Evolutionary conservation across 805 yeast genomes (phyloP).

Genomic region (Cyberlindnera meyerae): DNA sequence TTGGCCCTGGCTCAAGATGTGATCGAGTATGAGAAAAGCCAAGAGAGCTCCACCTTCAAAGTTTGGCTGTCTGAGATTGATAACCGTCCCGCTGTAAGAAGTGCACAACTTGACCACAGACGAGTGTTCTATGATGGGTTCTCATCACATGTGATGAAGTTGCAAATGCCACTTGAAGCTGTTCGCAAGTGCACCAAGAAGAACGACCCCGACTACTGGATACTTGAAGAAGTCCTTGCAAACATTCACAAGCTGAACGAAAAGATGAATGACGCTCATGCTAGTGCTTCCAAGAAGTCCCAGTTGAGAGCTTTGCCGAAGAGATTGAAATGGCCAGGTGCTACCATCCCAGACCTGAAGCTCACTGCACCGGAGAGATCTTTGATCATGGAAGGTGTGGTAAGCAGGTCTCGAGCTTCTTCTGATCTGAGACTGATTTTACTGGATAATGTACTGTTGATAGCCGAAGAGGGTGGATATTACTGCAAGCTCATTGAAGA

Average conservation of each 20-base stretch:
- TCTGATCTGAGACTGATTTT: too few relatives aligned
- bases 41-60: conserved; percentile 42
- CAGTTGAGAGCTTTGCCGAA: conserved; percentile 49
- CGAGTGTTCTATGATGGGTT: conserved; percentile 54
- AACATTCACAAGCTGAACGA: conserved; percentile 51
- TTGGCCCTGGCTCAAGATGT: conserved; percentile 58
- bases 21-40: conserved; percentile 40
- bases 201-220: conserved; percentile 46
- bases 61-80: conserved; percentile 53
- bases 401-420: conserved; percentile 44
- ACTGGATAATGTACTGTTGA: conserved; percentile 64
- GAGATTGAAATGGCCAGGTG: conserved; percentile 52
- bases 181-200: conserved; percentile 46
- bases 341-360: conserved; percentile 49
- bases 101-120: conserved; percentile 43
- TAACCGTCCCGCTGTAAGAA: conserved; percentile 39
- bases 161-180: conserved; percentile 59
- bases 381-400: conserved; percentile 53
- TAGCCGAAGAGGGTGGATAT: conserved; percentile 47
- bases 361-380: conserved; percentile 51
- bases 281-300: conserved; percentile 52
- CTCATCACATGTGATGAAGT: conserved; percentile 48
- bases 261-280: conserved; percentile 59
- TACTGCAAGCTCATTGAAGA: conserved; percentile 46
- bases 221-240: conserved; percentile 47